Percentiles rank a stretch among this genome's conserved stretches.
phyloP scores from a whole-genome alignment of 106 monocot genomes.

The Hemerocallis citrina region DNA sequence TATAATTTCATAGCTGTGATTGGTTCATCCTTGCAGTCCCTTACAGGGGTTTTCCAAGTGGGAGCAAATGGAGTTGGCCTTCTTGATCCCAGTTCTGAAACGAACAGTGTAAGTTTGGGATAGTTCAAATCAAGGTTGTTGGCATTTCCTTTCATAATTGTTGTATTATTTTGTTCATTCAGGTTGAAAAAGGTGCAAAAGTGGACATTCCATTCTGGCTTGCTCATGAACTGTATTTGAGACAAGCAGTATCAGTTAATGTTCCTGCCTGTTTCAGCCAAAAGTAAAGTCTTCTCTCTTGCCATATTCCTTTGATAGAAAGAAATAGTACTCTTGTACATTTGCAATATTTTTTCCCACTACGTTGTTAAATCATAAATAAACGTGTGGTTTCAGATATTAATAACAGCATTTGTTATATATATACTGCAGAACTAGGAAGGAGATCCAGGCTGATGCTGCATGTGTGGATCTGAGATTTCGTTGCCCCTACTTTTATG shows the following conservation, averaged over 20 bases:
- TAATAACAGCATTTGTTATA: neutral
- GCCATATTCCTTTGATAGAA: neutral
- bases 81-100: conserved; percentile 83
- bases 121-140: neutral
- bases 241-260: conserved; percentile 62
- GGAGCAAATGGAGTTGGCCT: conserved; percentile 74
- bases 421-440: conserved; percentile 24
- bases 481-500: conserved; percentile 83
- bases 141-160: neutral
- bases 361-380: neutral
- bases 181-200: conserved; percentile 87
- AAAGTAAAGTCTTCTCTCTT: conserved; percentile 31
- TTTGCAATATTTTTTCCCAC: neutral
- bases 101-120: conserved; percentile 44
- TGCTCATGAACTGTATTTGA: conserved; percentile 60
- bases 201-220: conserved; percentile 94
- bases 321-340: neutral
- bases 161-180: conserved; percentile 2
- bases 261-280: conserved; percentile 71
- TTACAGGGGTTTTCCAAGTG: conserved; percentile 63
- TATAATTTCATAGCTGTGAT: neutral
- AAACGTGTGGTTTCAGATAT: neutral
- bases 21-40: conserved; percentile 28
- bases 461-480: conserved; percentile 78
- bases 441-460: conserved; percentile 92